Conservation (phyloP, 2,329 filamentous ascomycete species). For the Xylaria sp. region DNA sequence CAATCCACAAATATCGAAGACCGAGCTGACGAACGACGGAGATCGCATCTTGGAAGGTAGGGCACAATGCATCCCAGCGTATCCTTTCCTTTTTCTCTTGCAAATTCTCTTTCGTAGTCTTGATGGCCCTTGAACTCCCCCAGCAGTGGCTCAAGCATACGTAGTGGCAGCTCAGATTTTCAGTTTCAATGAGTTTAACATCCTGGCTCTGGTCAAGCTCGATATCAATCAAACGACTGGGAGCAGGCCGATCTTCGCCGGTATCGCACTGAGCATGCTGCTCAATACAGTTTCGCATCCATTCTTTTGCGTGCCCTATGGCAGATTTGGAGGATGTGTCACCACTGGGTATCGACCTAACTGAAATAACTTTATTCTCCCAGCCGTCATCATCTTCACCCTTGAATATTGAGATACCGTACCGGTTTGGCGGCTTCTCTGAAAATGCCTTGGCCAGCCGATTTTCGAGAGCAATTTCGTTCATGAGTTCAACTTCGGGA, state of each 20-base stretch:
- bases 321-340: background rate
- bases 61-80: background rate
- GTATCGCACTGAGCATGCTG: background rate
- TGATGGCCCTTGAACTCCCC: background rate
- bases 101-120: background rate
- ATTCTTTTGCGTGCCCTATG: background rate
- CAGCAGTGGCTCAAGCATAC: background rate
- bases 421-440: background rate
- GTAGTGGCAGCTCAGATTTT: background rate
- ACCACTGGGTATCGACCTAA: background rate
- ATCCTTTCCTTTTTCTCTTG: background rate
- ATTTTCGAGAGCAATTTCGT: background rate
- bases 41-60: background rate
- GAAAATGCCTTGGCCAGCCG: background rate
- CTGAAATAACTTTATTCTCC: background rate
- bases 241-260: background rate
- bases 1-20: constrained; percentile 8
- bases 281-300: background rate
- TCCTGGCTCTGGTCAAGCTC: background rate
- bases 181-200: background rate
- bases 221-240: background rate
- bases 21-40: background rate
- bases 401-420: background rate
- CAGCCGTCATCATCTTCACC: background rate
- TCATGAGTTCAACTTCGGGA: background rate